Evolutionary conservation across 139 green algal genomes (phyloP).

Genomic region (Tetradesmus lagerheimii): DNA sequence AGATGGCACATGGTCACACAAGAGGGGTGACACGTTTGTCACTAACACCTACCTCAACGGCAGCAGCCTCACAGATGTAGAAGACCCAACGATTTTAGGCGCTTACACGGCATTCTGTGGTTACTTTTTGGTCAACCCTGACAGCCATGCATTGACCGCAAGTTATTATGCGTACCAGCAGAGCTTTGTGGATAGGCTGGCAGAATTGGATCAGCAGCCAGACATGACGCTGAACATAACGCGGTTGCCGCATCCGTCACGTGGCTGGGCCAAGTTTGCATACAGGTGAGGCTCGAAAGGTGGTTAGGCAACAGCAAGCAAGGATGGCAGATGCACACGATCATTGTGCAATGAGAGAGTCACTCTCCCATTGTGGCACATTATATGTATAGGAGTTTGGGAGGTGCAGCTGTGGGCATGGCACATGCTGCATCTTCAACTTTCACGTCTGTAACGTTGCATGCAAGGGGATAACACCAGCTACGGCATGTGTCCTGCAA

Average conservation of each 20-base stretch:
- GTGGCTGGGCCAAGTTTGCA: neutral
- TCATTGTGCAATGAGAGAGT: too few relatives aligned
- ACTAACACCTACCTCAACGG: slow-evolving; percentile 17
- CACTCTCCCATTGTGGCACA: too few relatives aligned
- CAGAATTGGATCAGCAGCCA: neutral
- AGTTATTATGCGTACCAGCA: neutral
- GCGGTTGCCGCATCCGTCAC: neutral
- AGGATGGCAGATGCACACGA: too few relatives aligned
- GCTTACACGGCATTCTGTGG: neutral
- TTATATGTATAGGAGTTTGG: too few relatives aligned
- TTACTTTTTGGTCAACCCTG: slow-evolving; percentile 7
- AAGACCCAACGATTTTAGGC: neutral
- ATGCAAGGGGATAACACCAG: too few relatives aligned
- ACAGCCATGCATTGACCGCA: neutral
- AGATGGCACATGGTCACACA: slow-evolving; percentile 4
- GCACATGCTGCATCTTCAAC: too few relatives aligned
- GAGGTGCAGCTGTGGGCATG: too few relatives aligned
- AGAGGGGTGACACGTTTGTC: slow-evolving; percentile 18
- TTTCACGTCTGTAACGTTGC: too few relatives aligned
- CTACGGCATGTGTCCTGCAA: neutral
- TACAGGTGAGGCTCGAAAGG: neutral
- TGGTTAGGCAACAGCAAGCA: too few relatives aligned
- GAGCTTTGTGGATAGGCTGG: neutral
- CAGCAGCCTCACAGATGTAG: neutral
- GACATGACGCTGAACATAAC: neutral